Evolutionary conservation across 768 basidiomycete genomes (phyloP).

Genomic region (Boletus sp.): DNA sequence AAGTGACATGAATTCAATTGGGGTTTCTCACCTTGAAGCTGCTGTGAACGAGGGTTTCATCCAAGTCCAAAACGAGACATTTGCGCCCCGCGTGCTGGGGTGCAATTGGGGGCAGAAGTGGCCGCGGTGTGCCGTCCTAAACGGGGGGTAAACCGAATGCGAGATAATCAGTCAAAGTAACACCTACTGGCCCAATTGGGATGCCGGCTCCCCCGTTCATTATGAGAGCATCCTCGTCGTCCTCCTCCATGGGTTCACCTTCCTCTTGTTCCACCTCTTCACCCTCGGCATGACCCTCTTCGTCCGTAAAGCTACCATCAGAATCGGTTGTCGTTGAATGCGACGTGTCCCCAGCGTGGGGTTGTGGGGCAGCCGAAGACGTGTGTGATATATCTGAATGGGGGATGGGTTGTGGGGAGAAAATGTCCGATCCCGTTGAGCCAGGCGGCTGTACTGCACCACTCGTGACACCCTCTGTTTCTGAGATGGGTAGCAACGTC

Average conservation of each 20-base stretch:
- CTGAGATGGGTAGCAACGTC: slow-evolving; percentile 52
- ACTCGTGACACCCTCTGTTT: slow-evolving; percentile 88
- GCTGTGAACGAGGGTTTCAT: slow-evolving; percentile 95
- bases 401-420: slow-evolving; percentile 27
- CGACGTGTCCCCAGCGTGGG: slow-evolving; percentile 31
- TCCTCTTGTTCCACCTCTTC: slow-evolving; percentile 66
- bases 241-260: slow-evolving; percentile 63
- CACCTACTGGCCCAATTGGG: slow-evolving; percentile 84
- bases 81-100: slow-evolving; percentile 85
- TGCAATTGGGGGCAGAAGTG: slow-evolving; percentile 82
- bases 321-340: slow-evolving; percentile 34
- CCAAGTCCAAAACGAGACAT: slow-evolving; percentile 94
- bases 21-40: slow-evolving; percentile 83
- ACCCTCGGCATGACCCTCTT: slow-evolving; percentile 66
- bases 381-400: slow-evolving; percentile 26
- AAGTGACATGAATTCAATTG: not conserved
- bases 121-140: slow-evolving; percentile 84
- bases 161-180: not conserved
- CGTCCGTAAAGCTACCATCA: slow-evolving; percentile 50
- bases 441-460: slow-evolving; percentile 91
- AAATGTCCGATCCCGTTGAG: slow-evolving; percentile 53
- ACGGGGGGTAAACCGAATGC: slow-evolving; percentile 3
- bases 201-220: slow-evolving; percentile 93
- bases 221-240: slow-evolving; percentile 89
- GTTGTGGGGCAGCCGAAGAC: slow-evolving; percentile 23